These are phyloP conservation scores for Phytophthora syringae DNA, from an alignment of 352 stramenopile species.

Conservation along the genomic window DNA sequence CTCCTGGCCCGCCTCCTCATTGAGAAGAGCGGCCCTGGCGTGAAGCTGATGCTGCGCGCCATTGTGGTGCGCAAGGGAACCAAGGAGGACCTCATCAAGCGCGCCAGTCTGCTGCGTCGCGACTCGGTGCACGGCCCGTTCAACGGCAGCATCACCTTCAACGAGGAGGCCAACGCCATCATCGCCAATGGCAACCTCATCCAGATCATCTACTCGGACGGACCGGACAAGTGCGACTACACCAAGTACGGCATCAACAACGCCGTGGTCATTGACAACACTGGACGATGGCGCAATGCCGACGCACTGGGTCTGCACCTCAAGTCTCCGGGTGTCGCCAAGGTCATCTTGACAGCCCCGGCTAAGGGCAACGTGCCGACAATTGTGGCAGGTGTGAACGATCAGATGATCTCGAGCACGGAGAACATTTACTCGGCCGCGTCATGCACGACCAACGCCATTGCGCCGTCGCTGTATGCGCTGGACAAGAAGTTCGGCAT, in stretches of 20 bases:
- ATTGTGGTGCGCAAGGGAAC: constrained; percentile 89
- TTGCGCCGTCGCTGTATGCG: constrained; percentile 75
- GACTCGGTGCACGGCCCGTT: constrained; percentile 90
- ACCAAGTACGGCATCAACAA: constrained; percentile 87
- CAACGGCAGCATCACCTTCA: constrained; percentile 82
- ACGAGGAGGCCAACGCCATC: constrained; percentile 87
- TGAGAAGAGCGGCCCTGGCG: constrained; percentile 83
- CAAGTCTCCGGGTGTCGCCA: constrained; percentile 76
- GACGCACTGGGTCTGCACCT: constrained; percentile 73
- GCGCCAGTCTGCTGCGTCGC: constrained; percentile 80
- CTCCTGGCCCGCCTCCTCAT: constrained; percentile 82
- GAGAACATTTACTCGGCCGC: constrained; percentile 80
- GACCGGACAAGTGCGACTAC: constrained; percentile 89
- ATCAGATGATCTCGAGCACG: constrained; percentile 59
- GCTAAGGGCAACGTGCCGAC: constrained; percentile 78
- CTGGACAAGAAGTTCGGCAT: constrained; percentile 88
- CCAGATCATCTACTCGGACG: constrained; percentile 87
- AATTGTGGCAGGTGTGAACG: constrained; percentile 85
- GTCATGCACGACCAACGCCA: constrained; percentile 89
- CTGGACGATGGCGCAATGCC: constrained; percentile 80
- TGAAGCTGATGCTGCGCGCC: constrained; percentile 89
- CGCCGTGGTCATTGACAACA: constrained; percentile 92
- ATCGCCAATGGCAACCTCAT: constrained; percentile 90
- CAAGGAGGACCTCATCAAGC: constrained; percentile 86
- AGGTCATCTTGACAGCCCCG: constrained; percentile 84